Evolutionary conservation across 2,329 filamentous ascomycete species (phyloP).

Genomic region (Colletotrichum godetiae): DNA sequence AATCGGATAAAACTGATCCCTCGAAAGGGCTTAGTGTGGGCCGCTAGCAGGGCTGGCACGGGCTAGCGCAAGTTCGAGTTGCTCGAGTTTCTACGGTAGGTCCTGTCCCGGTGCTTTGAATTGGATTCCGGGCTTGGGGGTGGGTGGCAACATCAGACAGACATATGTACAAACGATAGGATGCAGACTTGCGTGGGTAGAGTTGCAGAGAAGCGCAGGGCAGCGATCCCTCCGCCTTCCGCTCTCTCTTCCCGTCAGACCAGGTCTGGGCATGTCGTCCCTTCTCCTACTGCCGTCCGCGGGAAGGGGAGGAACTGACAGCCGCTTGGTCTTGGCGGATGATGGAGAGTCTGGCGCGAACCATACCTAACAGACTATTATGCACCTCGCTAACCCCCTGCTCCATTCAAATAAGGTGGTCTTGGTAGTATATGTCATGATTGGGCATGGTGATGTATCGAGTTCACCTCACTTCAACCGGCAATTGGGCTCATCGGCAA

Average conservation of each 20-base stretch:
- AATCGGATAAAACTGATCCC: too few relatives aligned
- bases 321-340: not conserved
- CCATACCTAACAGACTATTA: not conserved
- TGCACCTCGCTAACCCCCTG: not conserved
- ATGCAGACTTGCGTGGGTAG: not conserved
- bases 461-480: not conserved
- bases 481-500: not conserved
- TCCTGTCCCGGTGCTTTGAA: slow-evolving; percentile 1
- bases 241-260: not conserved
- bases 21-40: too few relatives aligned
- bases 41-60: too few relatives aligned
- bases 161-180: not conserved
- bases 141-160: not conserved
- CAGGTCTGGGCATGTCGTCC: not conserved
- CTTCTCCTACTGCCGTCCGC: not conserved
- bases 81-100: too few relatives aligned
- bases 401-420: not conserved
- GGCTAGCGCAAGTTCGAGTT: too few relatives aligned
- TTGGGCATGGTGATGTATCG: not conserved
- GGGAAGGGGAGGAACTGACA: slow-evolving; percentile 4
- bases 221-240: slow-evolving; percentile 3
- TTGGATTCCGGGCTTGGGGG: not conserved
- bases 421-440: not conserved
- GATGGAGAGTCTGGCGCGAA: not conserved
- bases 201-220: not conserved